Evolutionary conservation across 2,329 filamentous ascomycete species (phyloP), one percentile per base, ranked within the genome.

Genomic region (Sordariomycetes sp.): DNA sequence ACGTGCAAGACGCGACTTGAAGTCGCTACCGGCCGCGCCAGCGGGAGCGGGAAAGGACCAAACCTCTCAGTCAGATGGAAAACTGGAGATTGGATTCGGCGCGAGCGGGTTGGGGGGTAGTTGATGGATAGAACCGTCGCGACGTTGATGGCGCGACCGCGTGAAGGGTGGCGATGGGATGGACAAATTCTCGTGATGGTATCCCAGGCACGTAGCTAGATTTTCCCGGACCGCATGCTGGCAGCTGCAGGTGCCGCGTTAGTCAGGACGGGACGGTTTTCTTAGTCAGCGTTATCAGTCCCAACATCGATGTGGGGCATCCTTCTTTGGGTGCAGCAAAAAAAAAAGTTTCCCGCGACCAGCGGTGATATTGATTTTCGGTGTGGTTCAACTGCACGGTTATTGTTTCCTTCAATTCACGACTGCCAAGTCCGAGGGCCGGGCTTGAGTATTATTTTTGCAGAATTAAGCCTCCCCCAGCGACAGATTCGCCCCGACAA

Each of bases 111-210:
- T 46, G 53, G 37, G 28, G 28, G 46, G 7, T 16, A 11, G 50
- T 22, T 22, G 56, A 58, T 58, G 51, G 56, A 58, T 48, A n/a
- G 32, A 14, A 16, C 35, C 40, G 56, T 54, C 56, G 56, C 56
- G 56, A 32, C 37, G 56, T 57, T 52, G 56, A 58, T 58, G 56
- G 24, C 56, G 56, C 56, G 56, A 58, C 56, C 25, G 34, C 50
- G 11, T 18, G 25, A 32, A 48, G 34, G n/a, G 18, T 24, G 10
- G 34, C 22, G 43, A 32, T 50, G 51, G 51, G 53, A 43, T 24
- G 22, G 43, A 58, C 34, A 48, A 32, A 53, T 58, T 53, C 52
- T 53, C 46, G 34, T 53, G 22, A 46, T 54, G 56, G 16, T 32
- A 35, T 40, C 46, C 46, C 22, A 37, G 50, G 22, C 50, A 58